Base-by-base conservation (phyloP, 192 early-diverging fungal species). In the Coemansia sp. region DNA sequence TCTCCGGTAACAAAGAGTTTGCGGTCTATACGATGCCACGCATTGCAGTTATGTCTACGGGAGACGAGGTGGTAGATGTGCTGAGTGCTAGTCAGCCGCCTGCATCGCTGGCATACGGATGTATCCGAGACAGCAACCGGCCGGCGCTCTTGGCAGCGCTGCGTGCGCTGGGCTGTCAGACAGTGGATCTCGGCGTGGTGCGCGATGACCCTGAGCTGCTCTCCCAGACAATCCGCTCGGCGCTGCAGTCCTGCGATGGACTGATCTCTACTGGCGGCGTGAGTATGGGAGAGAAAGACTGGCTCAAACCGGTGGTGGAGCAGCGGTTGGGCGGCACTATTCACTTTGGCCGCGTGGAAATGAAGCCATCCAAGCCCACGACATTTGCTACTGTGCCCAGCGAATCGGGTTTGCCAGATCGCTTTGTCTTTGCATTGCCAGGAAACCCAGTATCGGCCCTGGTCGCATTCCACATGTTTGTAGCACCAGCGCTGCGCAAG, bases 211-310 rank as follows among this genome's bases (percentile, higher is more conserved):
- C 79, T 11, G 78, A 64, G 5, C 60, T 65, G n/a, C 67, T 94
- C 12, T 84, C 80, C 16, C 31, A 66, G 0, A 53, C 69, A 0
- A 61, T 90, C 2, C 51, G 51, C 17, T 23, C 60, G 16, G 77
- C 86, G 31, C 44, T 87, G 46, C 51, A 60, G 3, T 69, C 80
- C 12, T 82, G 84, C 8, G 86, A 96, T 51, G 89, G 94, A 0
- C 50, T 98, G 0, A 82, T 98, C 9, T 92, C 90, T 1, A 93
- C 94, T 1, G 96, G 96, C 23, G 96, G 96, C 1, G 96, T 96
- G 0, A 93, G 91, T n/a, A 98, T 98, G 96, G 96, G 96, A 41
- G 96, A 98, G 76, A 75, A 84, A 30, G 96, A 98, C 75, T 81
- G 90, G 50, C 73, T 98, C 42, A 95, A 96, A 56, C 85, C 92